Evolutionary conservation across 163 green algal genomes (phyloP).

Genomic region (Chlamydomonas reinhardtii): DNA sequence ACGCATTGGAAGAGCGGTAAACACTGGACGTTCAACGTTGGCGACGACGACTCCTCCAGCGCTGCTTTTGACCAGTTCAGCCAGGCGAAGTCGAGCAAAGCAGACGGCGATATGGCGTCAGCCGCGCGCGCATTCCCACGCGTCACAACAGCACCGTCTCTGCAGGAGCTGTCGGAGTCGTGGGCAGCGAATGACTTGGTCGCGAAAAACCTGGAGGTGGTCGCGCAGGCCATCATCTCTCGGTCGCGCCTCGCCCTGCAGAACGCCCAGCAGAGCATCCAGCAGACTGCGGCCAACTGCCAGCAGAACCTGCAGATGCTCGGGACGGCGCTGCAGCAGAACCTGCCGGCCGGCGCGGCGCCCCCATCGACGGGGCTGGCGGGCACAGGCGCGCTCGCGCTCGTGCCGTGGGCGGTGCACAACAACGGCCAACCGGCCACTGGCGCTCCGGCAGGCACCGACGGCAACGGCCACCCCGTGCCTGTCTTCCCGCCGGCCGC

Average conservation of each 20-base stretch:
- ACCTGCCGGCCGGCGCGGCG: conserved; percentile 2
- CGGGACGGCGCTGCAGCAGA: conserved; percentile 64
- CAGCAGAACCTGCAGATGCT: conserved; percentile 84
- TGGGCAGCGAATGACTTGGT: conserved; percentile 51
- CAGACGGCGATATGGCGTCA: too few species aligned
- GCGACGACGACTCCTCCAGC: conserved; percentile 13
- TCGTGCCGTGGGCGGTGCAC: conserved; percentile 40
- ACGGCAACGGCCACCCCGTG: not conserved
- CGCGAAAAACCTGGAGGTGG: conserved; percentile 57
- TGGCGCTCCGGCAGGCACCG: conserved; percentile 9
- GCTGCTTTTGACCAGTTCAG: not conserved
- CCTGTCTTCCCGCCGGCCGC: too few species aligned
- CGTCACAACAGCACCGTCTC: conserved; percentile 44
- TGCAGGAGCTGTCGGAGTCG: conserved; percentile 39
- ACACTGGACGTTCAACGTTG: conserved; percentile 47
- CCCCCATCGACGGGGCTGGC: not conserved
- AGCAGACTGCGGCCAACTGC: conserved; percentile 81
- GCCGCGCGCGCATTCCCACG: conserved; percentile 40
- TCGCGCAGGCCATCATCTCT: conserved; percentile 50
- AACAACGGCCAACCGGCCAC: not conserved
- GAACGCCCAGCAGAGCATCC: conserved; percentile 61
- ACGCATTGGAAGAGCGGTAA: conserved; percentile 48
- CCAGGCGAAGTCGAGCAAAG: not conserved
- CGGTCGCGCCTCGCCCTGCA: conserved; percentile 37
- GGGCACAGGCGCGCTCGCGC: conserved; percentile 13